Percentiles rank a stretch among this genome's conserved stretches.
phyloP scores from a whole-genome alignment of 202 grass and related monocot species.

The Miscanthus sacchariflorus region DNA sequence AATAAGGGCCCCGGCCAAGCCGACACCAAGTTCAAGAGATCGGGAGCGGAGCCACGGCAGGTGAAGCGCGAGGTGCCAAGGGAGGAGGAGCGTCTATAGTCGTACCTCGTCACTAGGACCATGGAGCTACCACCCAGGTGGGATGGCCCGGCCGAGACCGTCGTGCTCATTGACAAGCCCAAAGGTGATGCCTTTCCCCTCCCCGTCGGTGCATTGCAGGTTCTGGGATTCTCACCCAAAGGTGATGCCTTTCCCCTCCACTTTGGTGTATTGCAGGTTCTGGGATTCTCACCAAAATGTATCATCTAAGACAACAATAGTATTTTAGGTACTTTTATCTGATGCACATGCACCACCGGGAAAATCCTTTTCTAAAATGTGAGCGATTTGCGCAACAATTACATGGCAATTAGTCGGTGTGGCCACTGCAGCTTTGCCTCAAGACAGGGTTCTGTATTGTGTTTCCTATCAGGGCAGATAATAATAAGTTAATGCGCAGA shows the following conservation, averaged over 20 bases:
- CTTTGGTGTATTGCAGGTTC: constrained; percentile 8
- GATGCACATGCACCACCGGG: not conserved
- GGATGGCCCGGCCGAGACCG: constrained; percentile 80
- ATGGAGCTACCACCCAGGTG: constrained; percentile 87
- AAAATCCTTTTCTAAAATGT: constrained; percentile 5
- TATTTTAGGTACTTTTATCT: not conserved
- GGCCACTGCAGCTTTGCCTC: not conserved
- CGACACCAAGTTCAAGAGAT: constrained; percentile 18
- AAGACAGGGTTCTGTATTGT: not conserved
- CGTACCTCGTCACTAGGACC: constrained; percentile 74
- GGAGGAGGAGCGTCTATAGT: constrained; percentile 45
- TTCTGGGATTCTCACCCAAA: constrained; percentile 57
- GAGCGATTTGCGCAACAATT: not conserved
- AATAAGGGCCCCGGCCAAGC: constrained; percentile 60
- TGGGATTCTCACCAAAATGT: not conserved
- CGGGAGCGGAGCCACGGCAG: constrained; percentile 13
- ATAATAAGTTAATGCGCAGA: not conserved
- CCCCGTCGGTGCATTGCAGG: no score
- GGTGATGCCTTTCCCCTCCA: constrained; percentile 31
- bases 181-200: constrained; percentile 57
- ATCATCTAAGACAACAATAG: not conserved
- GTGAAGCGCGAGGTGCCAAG: constrained; percentile 16
- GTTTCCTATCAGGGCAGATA: not conserved
- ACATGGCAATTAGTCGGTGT: not conserved
- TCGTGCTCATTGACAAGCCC: constrained; percentile 94